Evolutionary conservation across 2,329 filamentous ascomycete genomes (phyloP), one percentile per base, ranked within the genome.

Genomic region (Blastomyces percursus): DNA sequence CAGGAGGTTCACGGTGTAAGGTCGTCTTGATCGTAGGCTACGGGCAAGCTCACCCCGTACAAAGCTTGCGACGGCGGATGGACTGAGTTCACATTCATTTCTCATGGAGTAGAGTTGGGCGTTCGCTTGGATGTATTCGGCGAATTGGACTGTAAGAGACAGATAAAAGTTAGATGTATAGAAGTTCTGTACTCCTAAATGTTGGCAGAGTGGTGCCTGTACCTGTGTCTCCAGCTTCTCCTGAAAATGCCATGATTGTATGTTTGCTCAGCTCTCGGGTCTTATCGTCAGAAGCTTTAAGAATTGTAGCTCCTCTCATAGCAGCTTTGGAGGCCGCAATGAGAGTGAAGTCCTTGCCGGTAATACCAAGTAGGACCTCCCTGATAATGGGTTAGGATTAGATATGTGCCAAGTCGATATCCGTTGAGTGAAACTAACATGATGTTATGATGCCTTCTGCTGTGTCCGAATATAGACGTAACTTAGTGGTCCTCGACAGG

Each of bases 51-150:
- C 92, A 74, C 89, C 88, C 68, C 94, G 90, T 70, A 99, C 91
- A 75, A 96, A 99, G 80, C 90, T 87, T 66, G 92, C 90, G 62
- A 96, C 87, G 48, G 91, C 94, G 44, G 88, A 87, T 11, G 94
- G 93, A 54, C 90, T 91, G 65, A 99, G 86, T 72, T 96, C 91
- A 73, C 89, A 89, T 77, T 91, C 89, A 76, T 97, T 97, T 74
- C 95, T 91, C 92, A 97, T 99, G 69, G 90, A 91, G 81, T 99
- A 99, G 74, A 99, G 88, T 79, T 96, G 91, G 67, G 94, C 87
- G 78, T 99, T 99, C 75, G 93, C 92, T 84, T 97, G 92, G 76
- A 99, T 95, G 80, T 93, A 99, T 80, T 99, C 94, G 76, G 95
- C 90, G 77, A 99, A 99, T 87, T 99, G 93, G 66, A 97, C 92